Conservation (phyloP, 192 early-diverging fungal species). For the Kickxella alabastrina region DNA sequence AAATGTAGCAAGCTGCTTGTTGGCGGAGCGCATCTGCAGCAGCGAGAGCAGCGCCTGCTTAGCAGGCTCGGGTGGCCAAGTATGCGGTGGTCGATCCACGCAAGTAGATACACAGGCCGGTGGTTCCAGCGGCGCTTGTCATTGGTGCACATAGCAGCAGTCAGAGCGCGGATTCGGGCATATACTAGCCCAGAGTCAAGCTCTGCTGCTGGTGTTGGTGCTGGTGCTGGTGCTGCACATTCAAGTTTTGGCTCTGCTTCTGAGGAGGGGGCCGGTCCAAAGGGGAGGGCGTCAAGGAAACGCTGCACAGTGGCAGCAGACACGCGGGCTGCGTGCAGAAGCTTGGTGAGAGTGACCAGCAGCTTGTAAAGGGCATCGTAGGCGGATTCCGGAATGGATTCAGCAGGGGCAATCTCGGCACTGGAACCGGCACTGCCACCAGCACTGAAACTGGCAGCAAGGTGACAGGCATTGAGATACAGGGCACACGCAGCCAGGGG, state of each 20-base stretch:
- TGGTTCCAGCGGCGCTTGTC: conserved; percentile 48
- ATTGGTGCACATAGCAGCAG: conserved; percentile 17
- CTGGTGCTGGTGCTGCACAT: too few species aligned
- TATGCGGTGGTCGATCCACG: conserved; percentile 40
- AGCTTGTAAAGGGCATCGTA: conserved; percentile 38
- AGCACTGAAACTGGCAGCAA: not conserved
- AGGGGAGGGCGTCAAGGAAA: conserved; percentile 31
- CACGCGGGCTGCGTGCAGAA: conserved; percentile 7
- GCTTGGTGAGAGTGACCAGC: conserved; percentile 29
- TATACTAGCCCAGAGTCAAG: not conserved
- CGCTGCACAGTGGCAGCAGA: conserved; percentile 16
- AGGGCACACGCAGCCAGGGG: conserved; percentile 25
- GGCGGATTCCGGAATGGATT: conserved; percentile 14
- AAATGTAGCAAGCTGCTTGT: conserved; percentile 44
- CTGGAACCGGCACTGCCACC: not conserved
- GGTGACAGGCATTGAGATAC: conserved; percentile 36
- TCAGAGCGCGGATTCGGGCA: not conserved
- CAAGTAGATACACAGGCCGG: conserved; percentile 27
- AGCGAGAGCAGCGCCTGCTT: conserved; percentile 36
- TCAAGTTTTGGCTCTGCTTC: not conserved
- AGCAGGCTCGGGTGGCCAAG: conserved; percentile 18
- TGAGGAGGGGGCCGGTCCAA: not conserved
- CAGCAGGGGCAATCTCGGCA: not conserved
- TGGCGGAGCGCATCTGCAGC: conserved; percentile 35
- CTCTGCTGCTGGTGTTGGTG: not conserved